Evolutionary conservation across 1,284 basidiomycete species (phyloP), one percentile per base, ranked within the genome.

Genomic region (Leccinum pachyderme): DNA sequence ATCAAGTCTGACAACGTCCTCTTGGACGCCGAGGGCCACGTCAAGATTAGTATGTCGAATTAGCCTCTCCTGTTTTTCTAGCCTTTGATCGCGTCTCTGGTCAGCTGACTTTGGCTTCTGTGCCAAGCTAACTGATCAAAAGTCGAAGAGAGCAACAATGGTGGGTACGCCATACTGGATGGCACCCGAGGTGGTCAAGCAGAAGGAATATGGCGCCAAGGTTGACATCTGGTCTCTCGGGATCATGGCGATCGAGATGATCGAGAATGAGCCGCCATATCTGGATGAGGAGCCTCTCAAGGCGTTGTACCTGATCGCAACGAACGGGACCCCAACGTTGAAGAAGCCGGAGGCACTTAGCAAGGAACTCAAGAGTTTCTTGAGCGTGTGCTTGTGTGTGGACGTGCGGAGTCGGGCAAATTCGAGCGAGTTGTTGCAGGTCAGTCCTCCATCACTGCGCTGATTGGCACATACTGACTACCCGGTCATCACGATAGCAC

Each of bases 201-300:
- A 98, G 73, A 98, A 98, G 73, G 95, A 98, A 73, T 99, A 99
- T 69, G 96, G 95, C 28, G 91, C 95, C 41, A 99, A 98, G 73
- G 96, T 99, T 28, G 97, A 99, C 66, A 96, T 99, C 55, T 99
- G 96, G 96, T 97, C 94, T 4, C 80, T 98, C 11, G 96, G 96
- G 5, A 98, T 98, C 78, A 98, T 98, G 95, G 95, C 94, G 1
- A 98, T 99, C 66, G 96, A 99, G 76, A 99, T 99, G 96, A 98
- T 99, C 65, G 97, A 99, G 73, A 95, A 95, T 71, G 96, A 99
- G 72, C 97, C 96, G 3, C 96, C 97, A 2, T 99, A 99, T 72
- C 80, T 98, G 46, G 95, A 98, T 65, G 96, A 99, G 69, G 95
- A 99, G 68, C 96, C 96, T 0, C 78, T 98, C 62, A 98, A 98